A percentile compares a stretch with the other conserved stretches of the same genome.
Evolutionary conservation across 345 rosid species (phyloP).

Genomic region (Erysimum cheiranthoides): DNA sequence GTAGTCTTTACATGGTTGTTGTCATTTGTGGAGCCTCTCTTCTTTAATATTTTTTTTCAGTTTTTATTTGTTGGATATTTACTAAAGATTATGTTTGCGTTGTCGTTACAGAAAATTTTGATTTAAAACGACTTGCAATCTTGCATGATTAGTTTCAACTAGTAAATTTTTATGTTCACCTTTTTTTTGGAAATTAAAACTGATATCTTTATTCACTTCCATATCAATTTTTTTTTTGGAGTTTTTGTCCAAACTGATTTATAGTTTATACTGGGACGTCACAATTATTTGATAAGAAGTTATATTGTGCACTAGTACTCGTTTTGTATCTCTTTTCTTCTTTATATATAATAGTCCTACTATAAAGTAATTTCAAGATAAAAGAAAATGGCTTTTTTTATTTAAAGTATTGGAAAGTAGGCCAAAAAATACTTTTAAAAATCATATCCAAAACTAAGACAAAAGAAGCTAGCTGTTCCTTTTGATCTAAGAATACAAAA

Average conservation of each 20-base stretch:
- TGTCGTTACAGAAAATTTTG: neutral
- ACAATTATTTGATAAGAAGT: neutral
- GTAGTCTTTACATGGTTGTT: slow-evolving; percentile 71
- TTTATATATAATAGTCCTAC: neutral
- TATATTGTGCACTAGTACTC: neutral
- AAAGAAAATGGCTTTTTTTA: neutral
- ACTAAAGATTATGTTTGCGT: neutral
- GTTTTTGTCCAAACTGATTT: neutral
- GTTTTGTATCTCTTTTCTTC: neutral
- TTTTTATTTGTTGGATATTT: neutral
- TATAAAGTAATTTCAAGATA: neutral
- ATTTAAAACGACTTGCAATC: too few relatives aligned
- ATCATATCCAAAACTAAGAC: neutral
- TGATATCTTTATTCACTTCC: neutral
- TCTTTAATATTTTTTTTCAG: neutral
- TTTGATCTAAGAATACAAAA: neutral
- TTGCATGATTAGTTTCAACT: too few relatives aligned
- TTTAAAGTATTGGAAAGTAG: neutral
- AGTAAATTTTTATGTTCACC: neutral
- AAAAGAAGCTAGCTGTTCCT: neutral
- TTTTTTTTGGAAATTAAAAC: neutral
- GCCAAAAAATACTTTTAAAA: neutral
- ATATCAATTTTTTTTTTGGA: neutral
- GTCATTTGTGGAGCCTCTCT: slow-evolving; percentile 55
- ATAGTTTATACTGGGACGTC: neutral